Percentiles rank a stretch among this genome's conserved stretches.
These are phyloP conservation scores for Geotrichum fermentans DNA, from an alignment of 1,139 yeast genomes.

Conservation along the genomic window DNA sequence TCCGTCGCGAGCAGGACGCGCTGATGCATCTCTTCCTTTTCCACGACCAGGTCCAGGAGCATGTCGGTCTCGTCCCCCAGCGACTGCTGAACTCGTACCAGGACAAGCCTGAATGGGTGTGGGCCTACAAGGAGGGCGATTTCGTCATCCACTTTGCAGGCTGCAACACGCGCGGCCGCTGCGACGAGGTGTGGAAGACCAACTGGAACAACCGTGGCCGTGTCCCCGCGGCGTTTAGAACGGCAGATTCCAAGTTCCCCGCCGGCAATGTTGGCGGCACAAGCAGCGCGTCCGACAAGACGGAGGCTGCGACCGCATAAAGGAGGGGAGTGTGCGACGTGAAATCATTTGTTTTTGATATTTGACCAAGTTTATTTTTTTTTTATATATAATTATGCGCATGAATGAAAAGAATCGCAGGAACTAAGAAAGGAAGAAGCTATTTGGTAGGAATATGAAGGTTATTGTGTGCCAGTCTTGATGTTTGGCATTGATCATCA, in stretches of 20 bases:
- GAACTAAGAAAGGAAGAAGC: too few relatives aligned
- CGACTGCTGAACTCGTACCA: slow-evolving; percentile 35
- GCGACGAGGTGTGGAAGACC: slow-evolving; percentile 16
- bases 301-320: too few relatives aligned
- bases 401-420: too few relatives aligned
- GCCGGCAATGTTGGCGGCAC: neutral
- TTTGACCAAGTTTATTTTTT: too few relatives aligned
- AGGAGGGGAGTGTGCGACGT: too few relatives aligned
- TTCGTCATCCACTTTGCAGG: slow-evolving; percentile 34
- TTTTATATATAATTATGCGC: too few relatives aligned
- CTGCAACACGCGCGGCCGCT: slow-evolving; percentile 16
- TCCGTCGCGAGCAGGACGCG: slow-evolving; percentile 26
- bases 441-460: too few relatives aligned
- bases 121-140: slow-evolving; percentile 29
- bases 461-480: too few relatives aligned
- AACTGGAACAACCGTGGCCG: slow-evolving; percentile 14
- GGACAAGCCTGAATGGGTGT: slow-evolving; percentile 23
- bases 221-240: slow-evolving; percentile 13
- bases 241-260: neutral
- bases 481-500: too few relatives aligned
- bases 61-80: slow-evolving; percentile 37
- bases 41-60: slow-evolving; percentile 29
- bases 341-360: too few relatives aligned
- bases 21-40: slow-evolving; percentile 25
- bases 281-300: too few relatives aligned